Base-by-base conservation (phyloP, 106 monocot species). In the Allium cepa region DNA sequence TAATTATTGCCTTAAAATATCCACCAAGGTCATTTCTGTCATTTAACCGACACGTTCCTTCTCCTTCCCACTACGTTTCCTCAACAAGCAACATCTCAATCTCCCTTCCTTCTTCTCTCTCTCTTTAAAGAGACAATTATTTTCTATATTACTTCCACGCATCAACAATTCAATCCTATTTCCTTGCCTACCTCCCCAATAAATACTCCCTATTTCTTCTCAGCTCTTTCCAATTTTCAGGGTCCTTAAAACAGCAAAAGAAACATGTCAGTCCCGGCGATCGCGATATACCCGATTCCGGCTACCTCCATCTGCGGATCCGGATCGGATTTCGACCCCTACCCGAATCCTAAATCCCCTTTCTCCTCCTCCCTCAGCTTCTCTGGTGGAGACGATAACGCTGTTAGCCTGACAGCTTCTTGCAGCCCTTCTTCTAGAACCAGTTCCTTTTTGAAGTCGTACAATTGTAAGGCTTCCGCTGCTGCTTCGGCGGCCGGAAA, bases 181-280 rank as follows among this genome's bases (percentile, higher is more conserved):
- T 4, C 56, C 2, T 17, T 11, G 7, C 3, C 14, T 45, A 28
- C 8, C 4, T 58, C 69, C 14, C 10, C 68, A 16, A 69, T 11
- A 48, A 64, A 14, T 64, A 28, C 8, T 28, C 50, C 8, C 1
- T 48, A 13, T 67, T 60, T 53, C 47, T 46, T 49, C 28, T 36
- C 36, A 5, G 5, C 36, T 2, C 36, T 36, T 36, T 36, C 36
- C 36, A 4, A 36, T 36, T 36, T 36, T 36, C 36, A 36, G 36
- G 36, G 36, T 36, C 36, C 36, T 36, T 36, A 36, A 36, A 3
- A 1, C 36, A 36, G 36, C 36, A 36, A 36, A 3, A 5, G 36
- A 27, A 49, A 63, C 36, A 90, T 90, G 90, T 90, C 85, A 26
- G 85, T 90, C 26, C 90, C 90, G 61, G 78, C 90, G 22, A 90